Evolutionary conservation across 1,284 basidiomycete genomes (phyloP).

Genomic region (Marasmius fiardii): DNA sequence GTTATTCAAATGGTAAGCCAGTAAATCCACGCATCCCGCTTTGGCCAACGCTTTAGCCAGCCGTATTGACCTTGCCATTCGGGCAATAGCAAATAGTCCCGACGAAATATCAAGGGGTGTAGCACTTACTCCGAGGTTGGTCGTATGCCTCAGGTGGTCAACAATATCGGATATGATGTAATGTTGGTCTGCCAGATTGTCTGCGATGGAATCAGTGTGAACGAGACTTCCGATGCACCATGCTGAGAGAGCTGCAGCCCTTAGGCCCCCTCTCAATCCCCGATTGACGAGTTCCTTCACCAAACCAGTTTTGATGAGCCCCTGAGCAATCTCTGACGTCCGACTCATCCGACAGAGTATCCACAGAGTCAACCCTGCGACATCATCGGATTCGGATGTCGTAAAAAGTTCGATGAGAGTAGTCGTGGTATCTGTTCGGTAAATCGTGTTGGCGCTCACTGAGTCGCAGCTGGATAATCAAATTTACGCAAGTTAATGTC

Average conservation of each 20-base stretch:
- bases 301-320: constrained; percentile 11
- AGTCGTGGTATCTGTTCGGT: constrained; percentile 11
- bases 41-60: constrained; percentile 20
- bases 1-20: constrained; percentile 17
- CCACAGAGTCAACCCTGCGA: constrained; percentile 10
- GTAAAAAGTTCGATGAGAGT: constrained; percentile 13
- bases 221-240: constrained; percentile 22
- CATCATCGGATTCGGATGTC: constrained; percentile 7
- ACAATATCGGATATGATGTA: constrained; percentile 13
- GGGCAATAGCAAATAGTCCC: constrained; percentile 18
- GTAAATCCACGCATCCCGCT: constrained; percentile 18
- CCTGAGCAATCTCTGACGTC: constrained; percentile 10
- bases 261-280: constrained; percentile 3
- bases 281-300: constrained; percentile 5
- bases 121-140: constrained; percentile 4
- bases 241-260: constrained; percentile 18
- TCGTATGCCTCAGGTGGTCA: constrained; percentile 17
- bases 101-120: constrained; percentile 16
- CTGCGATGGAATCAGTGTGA: constrained; percentile 21
- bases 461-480: constrained; percentile 7
- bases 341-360: constrained; percentile 12
- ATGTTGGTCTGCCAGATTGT: constrained; percentile 16
- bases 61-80: constrained; percentile 22
- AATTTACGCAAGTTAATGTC: neutral
- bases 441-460: constrained; percentile 13